A percentile compares a stretch with the other conserved stretches of the same genome.
phyloP scores from a whole-genome alignment of 805 yeast genomes.

The Candida sphagnicola region DNA sequence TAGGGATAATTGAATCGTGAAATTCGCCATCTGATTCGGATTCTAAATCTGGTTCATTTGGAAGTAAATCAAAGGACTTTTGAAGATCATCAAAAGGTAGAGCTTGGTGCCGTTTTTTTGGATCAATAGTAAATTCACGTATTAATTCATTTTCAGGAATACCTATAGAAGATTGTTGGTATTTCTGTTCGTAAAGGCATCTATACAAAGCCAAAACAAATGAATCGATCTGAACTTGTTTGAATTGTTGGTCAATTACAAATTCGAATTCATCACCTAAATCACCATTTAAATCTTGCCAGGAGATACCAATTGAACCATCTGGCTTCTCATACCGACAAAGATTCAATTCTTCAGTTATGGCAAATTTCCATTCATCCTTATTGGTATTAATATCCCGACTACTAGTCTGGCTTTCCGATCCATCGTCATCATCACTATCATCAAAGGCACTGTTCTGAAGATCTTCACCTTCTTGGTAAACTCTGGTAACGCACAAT shows the following conservation, averaged over 20 bases:
- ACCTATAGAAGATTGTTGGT: constrained; percentile 47
- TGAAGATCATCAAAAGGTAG: constrained; percentile 20
- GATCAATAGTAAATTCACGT: constrained; percentile 49
- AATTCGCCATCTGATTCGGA: constrained; percentile 22
- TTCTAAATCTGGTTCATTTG: constrained; percentile 5
- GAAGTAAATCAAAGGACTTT: constrained; percentile 11
- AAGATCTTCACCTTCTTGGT: constrained; percentile 60
- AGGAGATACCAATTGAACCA: constrained; percentile 58
- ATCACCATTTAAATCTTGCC: constrained; percentile 87
- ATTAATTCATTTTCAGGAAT: constrained; percentile 44
- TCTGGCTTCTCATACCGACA: constrained; percentile 48
- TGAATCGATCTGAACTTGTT: constrained; percentile 50
- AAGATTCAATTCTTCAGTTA: constrained; percentile 58
- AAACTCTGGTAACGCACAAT: constrained; percentile 63
- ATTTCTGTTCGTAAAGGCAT: constrained; percentile 76
- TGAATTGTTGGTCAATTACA: constrained; percentile 59
- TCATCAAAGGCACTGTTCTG: constrained; percentile 38
- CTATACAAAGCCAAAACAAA: constrained; percentile 59
- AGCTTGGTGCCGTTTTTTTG: constrained; percentile 13
- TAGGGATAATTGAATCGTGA: neutral
- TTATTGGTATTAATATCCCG: constrained; percentile 27
- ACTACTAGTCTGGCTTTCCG: constrained; percentile 17
- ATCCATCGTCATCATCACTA: constrained; percentile 30
- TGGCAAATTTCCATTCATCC: constrained; percentile 71
- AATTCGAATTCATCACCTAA: constrained; percentile 81